Base-by-base conservation (phyloP, 495 filamentous ascomycete genomes). In the Penicillium silybi region DNA sequence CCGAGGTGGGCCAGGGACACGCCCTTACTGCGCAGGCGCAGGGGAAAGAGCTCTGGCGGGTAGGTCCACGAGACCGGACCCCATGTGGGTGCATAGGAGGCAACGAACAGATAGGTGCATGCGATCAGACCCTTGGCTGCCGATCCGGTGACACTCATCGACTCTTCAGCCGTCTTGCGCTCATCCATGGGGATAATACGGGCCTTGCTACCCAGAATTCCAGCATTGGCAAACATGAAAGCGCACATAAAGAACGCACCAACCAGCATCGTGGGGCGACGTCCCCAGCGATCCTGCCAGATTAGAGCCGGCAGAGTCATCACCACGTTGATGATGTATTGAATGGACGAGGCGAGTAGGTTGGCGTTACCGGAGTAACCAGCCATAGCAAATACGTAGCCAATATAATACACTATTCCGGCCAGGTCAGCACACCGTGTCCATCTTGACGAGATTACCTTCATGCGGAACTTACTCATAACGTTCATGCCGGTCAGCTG, bases 401-500 rank as follows among this genome's bases (percentile, higher is more conserved):
- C 67, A 45, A 75, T 71, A 52, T 77, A 60, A 61, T 77, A 77
- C 45, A 53, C 48, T 49, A 29, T 17, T 29, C 16, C 29, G 11
- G 2, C 3, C 4, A 45, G 22, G 22, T 23, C 22, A 23, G 22
- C 22, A 6, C 22, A 6, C 22, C 22, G 6, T 23, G 22, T 23
- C 22, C 6, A 23, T 23, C 6, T 6, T 23, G 2, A 23, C 22
- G 7, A 26, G 6, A 26, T 23, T 6, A 23, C 6, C 22, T 6
- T 23, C 22, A 3, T 6, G 2, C 42, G 16, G 7, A 6, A 52
- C 49, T 10, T 25, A 52, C 76, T 86, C 84, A 88, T 88, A 13
- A 88, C 85, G 59, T 88, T 89, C 81, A 88, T 87, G 23, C 86
- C 86, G 3, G 85, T 85, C 23, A 89, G 68, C 56, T 90, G 86